Conservation (phyloP, 2,329 filamentous ascomycete species). For the Colletotrichum endophyticum region DNA sequence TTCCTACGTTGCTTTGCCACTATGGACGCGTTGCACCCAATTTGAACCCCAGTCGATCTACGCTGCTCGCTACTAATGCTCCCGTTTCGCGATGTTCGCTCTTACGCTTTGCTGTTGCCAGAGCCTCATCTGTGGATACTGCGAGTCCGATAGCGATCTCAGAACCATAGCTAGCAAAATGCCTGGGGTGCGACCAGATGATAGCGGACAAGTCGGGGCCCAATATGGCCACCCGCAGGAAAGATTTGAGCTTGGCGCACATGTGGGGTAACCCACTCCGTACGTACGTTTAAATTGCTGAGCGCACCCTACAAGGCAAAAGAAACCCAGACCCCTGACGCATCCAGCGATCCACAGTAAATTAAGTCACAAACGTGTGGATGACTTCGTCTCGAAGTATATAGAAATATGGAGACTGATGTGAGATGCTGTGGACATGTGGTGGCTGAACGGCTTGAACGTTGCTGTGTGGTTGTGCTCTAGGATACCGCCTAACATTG, state of each 20-base stretch:
- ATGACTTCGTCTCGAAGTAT: no score
- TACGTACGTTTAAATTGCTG: background rate
- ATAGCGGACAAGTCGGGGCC: background rate
- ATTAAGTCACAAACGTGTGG: no score
- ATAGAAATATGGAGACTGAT: no score
- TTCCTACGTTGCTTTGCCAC: background rate
- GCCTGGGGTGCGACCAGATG: background rate
- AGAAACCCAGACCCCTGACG: background rate
- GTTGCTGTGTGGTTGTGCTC: no score
- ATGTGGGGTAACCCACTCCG: background rate
- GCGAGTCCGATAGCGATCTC: no score
- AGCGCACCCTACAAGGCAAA: background rate
- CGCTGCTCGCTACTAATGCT: background rate
- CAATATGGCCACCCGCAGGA: background rate
- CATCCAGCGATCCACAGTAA: no score
- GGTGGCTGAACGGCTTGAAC: no score
- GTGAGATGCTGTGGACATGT: no score
- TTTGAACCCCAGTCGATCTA: background rate
- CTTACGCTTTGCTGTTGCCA: background rate
- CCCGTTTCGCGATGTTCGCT: background rate
- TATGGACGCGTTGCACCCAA: background rate
- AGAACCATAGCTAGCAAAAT: background rate
- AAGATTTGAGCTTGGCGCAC: background rate
- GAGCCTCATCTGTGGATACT: background rate
- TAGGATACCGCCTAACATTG: no score